Conservation (phyloP, 2,329 filamentous ascomycete species). For the Coniochaeta prunicola region DNA sequence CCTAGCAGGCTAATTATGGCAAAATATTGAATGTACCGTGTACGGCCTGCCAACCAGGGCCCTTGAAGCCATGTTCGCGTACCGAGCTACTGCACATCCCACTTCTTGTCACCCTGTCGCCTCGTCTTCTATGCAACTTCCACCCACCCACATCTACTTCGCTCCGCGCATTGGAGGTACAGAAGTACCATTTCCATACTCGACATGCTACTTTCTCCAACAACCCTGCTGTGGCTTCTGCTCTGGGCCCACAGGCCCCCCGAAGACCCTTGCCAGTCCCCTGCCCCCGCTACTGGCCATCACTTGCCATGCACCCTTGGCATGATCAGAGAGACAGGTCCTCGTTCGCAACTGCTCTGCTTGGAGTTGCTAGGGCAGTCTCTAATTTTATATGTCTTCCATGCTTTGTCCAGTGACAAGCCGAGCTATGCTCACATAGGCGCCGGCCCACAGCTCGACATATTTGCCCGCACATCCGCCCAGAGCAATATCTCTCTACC, state of each 20-base stretch:
- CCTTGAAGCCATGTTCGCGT: constrained; percentile 12
- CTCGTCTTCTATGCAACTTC: constrained; percentile 15
- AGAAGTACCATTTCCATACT: not conserved
- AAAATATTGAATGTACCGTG: constrained; percentile 11
- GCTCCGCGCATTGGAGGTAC: not conserved
- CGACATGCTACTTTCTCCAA: not conserved
- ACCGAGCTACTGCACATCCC: constrained; percentile 24
- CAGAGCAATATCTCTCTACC: constrained; percentile 10
- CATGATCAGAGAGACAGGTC: constrained; percentile 28
- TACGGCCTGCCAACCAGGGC: constrained; percentile 11
- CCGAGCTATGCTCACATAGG: constrained; percentile 28
- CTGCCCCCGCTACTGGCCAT: constrained; percentile 14
- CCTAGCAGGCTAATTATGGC: constrained; percentile 14
- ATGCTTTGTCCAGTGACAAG: constrained; percentile 33
- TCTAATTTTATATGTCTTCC: constrained; percentile 38
- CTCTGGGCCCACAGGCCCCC: not conserved
- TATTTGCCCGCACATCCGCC: constrained; percentile 28
- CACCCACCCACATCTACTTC: not conserved
- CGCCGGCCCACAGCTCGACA: constrained; percentile 34
- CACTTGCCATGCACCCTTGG: constrained; percentile 20
- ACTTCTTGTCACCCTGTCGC: constrained; percentile 19
- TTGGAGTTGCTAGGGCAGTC: constrained; percentile 26
- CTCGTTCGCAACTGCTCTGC: constrained; percentile 33
- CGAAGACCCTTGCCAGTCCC: constrained; percentile 21
- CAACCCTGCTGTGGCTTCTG: not conserved